Conservation (phyloP, 2,329 filamentous ascomycete genomes). For the Phyllachora maydis region DNA sequence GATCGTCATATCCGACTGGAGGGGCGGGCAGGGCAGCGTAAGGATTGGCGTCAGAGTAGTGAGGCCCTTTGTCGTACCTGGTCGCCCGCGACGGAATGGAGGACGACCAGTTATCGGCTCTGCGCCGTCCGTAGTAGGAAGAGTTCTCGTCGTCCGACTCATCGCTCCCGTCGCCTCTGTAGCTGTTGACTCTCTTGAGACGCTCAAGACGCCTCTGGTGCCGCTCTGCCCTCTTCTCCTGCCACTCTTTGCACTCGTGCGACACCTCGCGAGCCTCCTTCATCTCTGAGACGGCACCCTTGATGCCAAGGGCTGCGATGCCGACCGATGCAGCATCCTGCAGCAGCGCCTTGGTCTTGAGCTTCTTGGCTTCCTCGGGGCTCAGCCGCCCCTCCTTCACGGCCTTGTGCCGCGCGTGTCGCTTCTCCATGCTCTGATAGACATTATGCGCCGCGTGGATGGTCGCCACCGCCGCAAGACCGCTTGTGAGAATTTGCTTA, state of each 20-base stretch:
- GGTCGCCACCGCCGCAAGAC: constrained; percentile 34
- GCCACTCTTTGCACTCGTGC: constrained; percentile 26
- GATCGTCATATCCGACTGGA: too few species aligned
- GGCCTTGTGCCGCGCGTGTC: constrained; percentile 27
- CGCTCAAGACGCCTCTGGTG: constrained; percentile 24
- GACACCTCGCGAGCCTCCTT: constrained; percentile 30
- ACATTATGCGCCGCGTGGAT: constrained; percentile 38
- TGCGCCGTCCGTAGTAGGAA: constrained; percentile 11
- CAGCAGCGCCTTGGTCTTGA: constrained; percentile 33
- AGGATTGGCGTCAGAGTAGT: constrained; percentile 16
- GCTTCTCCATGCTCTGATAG: constrained; percentile 36
- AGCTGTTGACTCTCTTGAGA: constrained; percentile 8
- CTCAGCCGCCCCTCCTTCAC: constrained; percentile 31
- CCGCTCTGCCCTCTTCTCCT: constrained; percentile 24
- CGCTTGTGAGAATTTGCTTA: constrained; percentile 38
- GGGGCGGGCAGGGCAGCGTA: constrained; percentile 22
- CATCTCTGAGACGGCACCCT: constrained; percentile 31
- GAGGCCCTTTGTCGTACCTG: constrained; percentile 21
- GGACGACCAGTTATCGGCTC: constrained; percentile 24
- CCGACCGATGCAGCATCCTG: constrained; percentile 38
- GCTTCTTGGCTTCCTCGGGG: constrained; percentile 27
- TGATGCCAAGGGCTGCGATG: constrained; percentile 35
- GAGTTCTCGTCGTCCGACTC: constrained; percentile 5
- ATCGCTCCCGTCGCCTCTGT: constrained; percentile 4
- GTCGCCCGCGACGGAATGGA: constrained; percentile 15